Evolutionary conservation across 495 filamentous ascomycete genomes (phyloP), one percentile per base, ranked within the genome.

Genomic region (Penicillium macrosclerotiorum): DNA sequence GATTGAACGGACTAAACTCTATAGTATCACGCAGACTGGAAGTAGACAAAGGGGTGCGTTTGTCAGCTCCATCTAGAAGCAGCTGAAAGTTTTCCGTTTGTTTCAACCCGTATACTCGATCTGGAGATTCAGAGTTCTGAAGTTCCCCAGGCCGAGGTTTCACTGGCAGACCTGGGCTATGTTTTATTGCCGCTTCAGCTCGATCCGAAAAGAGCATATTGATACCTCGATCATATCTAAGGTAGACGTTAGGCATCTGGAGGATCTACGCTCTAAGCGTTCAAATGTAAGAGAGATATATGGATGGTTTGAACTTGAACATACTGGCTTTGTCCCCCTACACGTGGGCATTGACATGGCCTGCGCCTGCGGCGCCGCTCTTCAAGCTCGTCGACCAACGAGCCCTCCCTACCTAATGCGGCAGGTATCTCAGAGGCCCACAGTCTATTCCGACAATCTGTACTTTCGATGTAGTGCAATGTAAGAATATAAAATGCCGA

Each of bases 31-130:
- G 27, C 23, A 47, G n/a, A 36, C 18, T n/a, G 11, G 17, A 31
- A 7, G 14, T 25, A 35, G 40, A 11, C 16, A 26, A 19, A 2
- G 26, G 13, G 13, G 4, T 27, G 11, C 19, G 14, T 33, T 16
- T 36, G 3, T 24, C 40, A 18, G 27, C 32, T 13, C 26, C 37
- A 24, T 50, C 35, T 18, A 55, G 22, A 9, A 45, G 27, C 4
- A 35, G n/a, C 8, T 47, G 35, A 23, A 56, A 52, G 14, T 42
- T 42, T 8, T 23, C 37, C 0, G 53, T 48, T 16, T 56, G 29
- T 25, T 22, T 25, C 8, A 56, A 34, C 24, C 53, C 53, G 31
- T 52, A 52, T 6, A 52, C 14, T 16, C 30, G 37, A 23, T 56
- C 53, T 23, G 53, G 53, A 2, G n/a, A n/a, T 22, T 18, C 32